Conservation (phyloP, 2,329 filamentous ascomycete species). For the Pestalotiopsis sp. region DNA sequence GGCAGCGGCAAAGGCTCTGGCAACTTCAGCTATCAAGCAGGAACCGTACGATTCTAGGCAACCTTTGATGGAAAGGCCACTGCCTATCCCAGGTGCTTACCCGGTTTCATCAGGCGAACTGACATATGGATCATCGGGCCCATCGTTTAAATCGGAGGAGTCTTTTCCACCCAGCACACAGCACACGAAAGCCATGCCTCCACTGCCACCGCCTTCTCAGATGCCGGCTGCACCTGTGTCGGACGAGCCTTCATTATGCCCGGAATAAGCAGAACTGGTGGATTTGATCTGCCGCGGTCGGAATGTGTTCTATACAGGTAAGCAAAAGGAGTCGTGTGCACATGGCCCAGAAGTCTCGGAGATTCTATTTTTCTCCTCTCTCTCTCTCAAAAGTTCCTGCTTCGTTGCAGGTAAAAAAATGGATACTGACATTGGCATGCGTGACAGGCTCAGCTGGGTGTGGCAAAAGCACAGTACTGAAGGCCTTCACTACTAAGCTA, state of each 20-base stretch:
- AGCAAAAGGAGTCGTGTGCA: neutral
- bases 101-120: neutral
- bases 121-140: neutral
- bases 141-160: neutral
- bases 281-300: constrained; percentile 48
- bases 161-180: neutral
- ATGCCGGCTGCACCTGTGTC: neutral
- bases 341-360: too few relatives aligned
- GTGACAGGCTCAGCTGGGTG: constrained; percentile 55
- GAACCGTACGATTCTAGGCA: neutral
- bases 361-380: too few relatives aligned
- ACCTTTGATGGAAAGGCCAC: neutral
- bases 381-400: neutral
- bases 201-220: neutral
- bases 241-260: constrained; percentile 36
- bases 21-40: neutral
- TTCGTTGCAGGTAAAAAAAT: neutral
- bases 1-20: neutral
- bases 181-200: neutral
- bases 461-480: constrained; percentile 58
- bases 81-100: neutral
- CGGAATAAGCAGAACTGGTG: constrained; percentile 49
- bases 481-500: constrained; percentile 44
- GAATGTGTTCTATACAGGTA: constrained; percentile 61
- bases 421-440: neutral